Conservation (phyloP, 805 yeast species). For the Metahyphopichia silvanorum region DNA sequence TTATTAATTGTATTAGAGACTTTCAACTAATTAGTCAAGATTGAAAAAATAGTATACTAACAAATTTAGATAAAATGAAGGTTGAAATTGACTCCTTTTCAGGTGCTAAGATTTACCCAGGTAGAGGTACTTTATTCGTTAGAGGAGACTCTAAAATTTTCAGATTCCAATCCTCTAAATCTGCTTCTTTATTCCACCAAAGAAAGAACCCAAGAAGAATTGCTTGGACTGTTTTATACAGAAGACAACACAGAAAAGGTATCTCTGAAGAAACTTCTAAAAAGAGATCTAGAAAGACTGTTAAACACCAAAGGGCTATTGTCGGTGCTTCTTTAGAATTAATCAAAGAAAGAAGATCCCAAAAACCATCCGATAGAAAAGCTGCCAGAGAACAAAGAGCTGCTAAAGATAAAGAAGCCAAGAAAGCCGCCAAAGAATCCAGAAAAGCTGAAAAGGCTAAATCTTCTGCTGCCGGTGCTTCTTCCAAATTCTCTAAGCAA, state of each 20-base stretch:
- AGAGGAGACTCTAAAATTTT: conserved; percentile 99
- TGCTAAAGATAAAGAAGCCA: conserved; percentile 78
- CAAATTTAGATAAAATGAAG: conserved; percentile 67
- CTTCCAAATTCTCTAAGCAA: conserved; percentile 79
- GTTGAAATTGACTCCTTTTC: conserved; percentile 99
- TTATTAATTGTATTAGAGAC: too few species aligned
- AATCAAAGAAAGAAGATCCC: conserved; percentile 95
- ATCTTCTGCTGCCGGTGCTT: conserved; percentile 70
- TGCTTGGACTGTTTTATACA: conserved; percentile 98
- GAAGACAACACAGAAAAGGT: conserved; percentile 99
- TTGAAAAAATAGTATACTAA: too few species aligned
- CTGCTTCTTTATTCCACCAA: conserved; percentile 97
- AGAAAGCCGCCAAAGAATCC: conserved; percentile 88
- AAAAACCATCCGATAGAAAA: conserved; percentile 96
- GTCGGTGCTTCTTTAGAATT: conserved; percentile 99
- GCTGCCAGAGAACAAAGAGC: conserved; percentile 93
- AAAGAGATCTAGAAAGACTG: conserved; percentile 96
- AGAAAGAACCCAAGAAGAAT: conserved; percentile 99
- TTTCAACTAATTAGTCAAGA: too few species aligned
- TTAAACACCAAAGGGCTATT: conserved; percentile 98
- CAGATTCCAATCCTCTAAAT: conserved; percentile 98
- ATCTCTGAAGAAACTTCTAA: conserved; percentile 96
- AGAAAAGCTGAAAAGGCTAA: conserved; percentile 94
- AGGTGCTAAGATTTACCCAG: conserved; percentile 99
- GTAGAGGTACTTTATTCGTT: conserved; percentile 98